Percentiles rank a stretch among this genome's conserved stretches.
phyloP scores from a whole-genome alignment of 805 yeast species.

The Nakazawaea ernobii region DNA sequence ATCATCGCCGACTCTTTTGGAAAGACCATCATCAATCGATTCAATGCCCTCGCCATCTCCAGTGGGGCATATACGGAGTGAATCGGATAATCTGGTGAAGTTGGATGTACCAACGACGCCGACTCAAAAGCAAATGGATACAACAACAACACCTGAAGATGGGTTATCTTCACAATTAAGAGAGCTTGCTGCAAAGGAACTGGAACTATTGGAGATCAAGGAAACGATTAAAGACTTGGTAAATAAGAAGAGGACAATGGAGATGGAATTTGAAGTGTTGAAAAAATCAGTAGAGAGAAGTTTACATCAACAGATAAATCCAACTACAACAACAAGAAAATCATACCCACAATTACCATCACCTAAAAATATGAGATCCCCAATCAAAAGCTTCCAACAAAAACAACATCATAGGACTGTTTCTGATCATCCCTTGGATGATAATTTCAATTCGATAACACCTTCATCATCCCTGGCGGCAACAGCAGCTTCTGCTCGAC shows the following conservation, averaged over 20 bases:
- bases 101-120: not conserved
- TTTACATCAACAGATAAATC: conserved; percentile 34
- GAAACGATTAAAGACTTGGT: conserved; percentile 43
- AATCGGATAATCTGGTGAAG: not conserved
- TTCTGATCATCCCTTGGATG: conserved; percentile 11
- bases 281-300: conserved; percentile 42
- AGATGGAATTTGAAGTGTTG: conserved; percentile 44
- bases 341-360: not conserved
- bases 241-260: conserved; percentile 33
- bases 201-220: conserved; percentile 59
- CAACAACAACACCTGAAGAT: conserved; percentile 10
- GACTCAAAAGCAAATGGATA: not conserved
- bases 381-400: not conserved
- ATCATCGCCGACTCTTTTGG: not conserved
- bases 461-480: not conserved
- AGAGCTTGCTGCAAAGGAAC: conserved; percentile 61
- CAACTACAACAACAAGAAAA: not conserved
- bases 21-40: not conserved
- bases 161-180: conserved; percentile 53
- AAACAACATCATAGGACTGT: conserved; percentile 2
- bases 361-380: conserved; percentile 3
- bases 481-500: not conserved
- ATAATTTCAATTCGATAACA: conserved; percentile 2
- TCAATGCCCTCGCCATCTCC: conserved; percentile 5
- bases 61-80: not conserved